Conservation (phyloP, 495 filamentous ascomycete species). For the Aspergillus taichungensis region DNA sequence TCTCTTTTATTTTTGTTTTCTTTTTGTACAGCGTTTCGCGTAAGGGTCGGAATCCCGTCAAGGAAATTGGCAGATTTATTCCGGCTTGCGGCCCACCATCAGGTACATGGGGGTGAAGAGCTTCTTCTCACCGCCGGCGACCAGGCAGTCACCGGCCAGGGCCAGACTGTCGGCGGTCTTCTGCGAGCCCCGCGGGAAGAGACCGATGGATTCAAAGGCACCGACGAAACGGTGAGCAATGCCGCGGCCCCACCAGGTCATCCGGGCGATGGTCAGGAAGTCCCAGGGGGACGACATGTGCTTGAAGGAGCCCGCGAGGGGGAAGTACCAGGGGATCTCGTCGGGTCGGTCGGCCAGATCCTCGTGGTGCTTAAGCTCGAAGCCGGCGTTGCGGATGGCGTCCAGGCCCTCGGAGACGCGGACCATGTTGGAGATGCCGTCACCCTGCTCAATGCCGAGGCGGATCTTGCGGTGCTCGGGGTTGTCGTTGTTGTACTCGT, state of each 20-base stretch:
- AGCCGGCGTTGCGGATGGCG: constrained; percentile 85
- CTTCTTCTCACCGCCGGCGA: constrained; percentile 83
- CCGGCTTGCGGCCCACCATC: constrained; percentile 91
- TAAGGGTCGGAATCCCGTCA: background rate
- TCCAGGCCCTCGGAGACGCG: constrained; percentile 70
- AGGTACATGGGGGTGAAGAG: constrained; percentile 99
- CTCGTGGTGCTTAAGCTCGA: constrained; percentile 77
- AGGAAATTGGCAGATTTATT: constrained; percentile 18
- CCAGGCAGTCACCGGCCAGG: constrained; percentile 74
- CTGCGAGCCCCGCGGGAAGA: constrained; percentile 80
- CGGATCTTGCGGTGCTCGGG: constrained; percentile 82
- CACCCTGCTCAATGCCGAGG: constrained; percentile 90
- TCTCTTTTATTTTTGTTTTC: too few relatives aligned
- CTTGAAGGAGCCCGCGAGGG: constrained; percentile 71
- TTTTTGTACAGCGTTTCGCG: constrained; percentile 12
- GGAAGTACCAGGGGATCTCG: constrained; percentile 88
- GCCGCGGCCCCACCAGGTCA: constrained; percentile 79
- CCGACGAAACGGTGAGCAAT: constrained; percentile 74
- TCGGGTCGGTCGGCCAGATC: constrained; percentile 81
- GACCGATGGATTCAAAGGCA: constrained; percentile 59
- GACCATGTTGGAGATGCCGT: constrained; percentile 99
- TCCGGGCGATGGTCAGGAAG: constrained; percentile 73
- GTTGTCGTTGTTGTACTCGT: constrained; percentile 86
- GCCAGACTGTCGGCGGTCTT: constrained; percentile 92
- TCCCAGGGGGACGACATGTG: constrained; percentile 76